Conservation (phyloP, 345 rosid species). For the Linum usitatissimum region DNA sequence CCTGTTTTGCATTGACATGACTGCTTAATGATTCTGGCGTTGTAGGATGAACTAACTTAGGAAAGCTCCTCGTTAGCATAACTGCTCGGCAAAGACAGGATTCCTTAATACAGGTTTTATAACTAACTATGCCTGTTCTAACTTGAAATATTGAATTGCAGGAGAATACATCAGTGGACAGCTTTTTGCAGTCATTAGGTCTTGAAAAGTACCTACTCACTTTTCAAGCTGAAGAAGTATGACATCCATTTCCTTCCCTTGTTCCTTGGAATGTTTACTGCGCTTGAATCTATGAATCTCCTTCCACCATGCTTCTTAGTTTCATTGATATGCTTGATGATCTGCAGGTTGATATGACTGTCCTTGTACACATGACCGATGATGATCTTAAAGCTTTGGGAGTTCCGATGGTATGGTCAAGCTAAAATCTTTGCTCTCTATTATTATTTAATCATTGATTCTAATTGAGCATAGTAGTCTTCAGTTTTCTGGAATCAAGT, state of each 20-base stretch:
- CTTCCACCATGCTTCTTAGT: not conserved
- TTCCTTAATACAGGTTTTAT: too few relatives aligned
- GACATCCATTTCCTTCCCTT: slow-evolving; percentile 9
- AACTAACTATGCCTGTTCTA: not conserved
- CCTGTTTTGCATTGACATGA: not conserved
- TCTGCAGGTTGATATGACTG: slow-evolving; percentile 89
- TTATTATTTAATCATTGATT: not conserved
- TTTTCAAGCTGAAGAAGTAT: slow-evolving; percentile 94
- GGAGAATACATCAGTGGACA: slow-evolving; percentile 60
- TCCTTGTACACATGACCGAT: slow-evolving; percentile 90
- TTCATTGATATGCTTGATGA: slow-evolving; percentile 7
- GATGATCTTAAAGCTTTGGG: slow-evolving; percentile 90
- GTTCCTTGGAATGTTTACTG: not conserved
- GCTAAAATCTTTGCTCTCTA: not conserved
- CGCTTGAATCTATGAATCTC: not conserved
- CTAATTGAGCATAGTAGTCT: not conserved
- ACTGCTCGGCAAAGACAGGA: not conserved
- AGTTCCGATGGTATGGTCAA: slow-evolving; percentile 74
- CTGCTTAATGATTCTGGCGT: not conserved
- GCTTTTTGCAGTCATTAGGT: slow-evolving; percentile 74
- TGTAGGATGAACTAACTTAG: not conserved
- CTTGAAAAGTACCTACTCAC: slow-evolving; percentile 79
- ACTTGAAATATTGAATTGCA: slow-evolving; percentile 21
- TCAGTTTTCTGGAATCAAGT: not conserved
- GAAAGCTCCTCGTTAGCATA: not conserved